Evolutionary conservation across 768 basidiomycete genomes (phyloP).

Genomic region (Pholiota conissans): DNA sequence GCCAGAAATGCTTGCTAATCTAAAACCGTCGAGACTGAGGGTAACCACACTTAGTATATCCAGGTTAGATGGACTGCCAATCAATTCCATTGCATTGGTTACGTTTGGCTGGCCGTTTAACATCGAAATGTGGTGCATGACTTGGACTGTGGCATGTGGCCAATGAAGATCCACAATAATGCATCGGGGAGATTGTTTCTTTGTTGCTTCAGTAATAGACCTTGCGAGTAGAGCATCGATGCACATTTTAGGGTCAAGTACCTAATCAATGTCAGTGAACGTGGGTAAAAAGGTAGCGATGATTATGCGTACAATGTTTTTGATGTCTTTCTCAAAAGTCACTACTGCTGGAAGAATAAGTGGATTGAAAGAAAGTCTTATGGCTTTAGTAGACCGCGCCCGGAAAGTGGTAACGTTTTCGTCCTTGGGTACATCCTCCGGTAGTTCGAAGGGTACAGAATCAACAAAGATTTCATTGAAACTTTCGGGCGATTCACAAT

Average conservation of each 20-base stretch:
- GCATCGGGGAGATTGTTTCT: conserved; percentile 15
- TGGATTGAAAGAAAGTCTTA: conserved; percentile 55
- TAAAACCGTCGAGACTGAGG: conserved; percentile 19
- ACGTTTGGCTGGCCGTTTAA: conserved; percentile 30
- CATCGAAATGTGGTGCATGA: conserved; percentile 48
- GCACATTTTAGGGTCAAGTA: conserved; percentile 33
- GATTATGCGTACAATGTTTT: conserved; percentile 38
- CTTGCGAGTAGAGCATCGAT: conserved; percentile 44
- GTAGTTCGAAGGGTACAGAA: conserved; percentile 1
- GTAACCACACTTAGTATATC: conserved; percentile 32
- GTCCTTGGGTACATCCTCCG: conserved; percentile 21
- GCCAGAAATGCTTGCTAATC: conserved; percentile 21
- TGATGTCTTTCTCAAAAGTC: conserved; percentile 48
- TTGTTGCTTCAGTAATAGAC: conserved; percentile 30
- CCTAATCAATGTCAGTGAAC: conserved; percentile 20
- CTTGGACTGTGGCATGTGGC: conserved; percentile 36
- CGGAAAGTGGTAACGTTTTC: conserved; percentile 38
- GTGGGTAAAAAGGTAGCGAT: neutral
- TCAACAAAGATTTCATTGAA: neutral
- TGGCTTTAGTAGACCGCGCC: conserved; percentile 34
- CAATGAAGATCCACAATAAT: conserved; percentile 43
- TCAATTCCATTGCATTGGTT: conserved; percentile 19
- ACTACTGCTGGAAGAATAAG: conserved; percentile 45
- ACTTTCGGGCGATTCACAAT: neutral
- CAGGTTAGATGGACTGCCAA: conserved; percentile 23